Evolutionary conservation across 495 filamentous ascomycete species (phyloP), one percentile per base, ranked within the genome.

Genomic region (Endocarpon pusillum): DNA sequence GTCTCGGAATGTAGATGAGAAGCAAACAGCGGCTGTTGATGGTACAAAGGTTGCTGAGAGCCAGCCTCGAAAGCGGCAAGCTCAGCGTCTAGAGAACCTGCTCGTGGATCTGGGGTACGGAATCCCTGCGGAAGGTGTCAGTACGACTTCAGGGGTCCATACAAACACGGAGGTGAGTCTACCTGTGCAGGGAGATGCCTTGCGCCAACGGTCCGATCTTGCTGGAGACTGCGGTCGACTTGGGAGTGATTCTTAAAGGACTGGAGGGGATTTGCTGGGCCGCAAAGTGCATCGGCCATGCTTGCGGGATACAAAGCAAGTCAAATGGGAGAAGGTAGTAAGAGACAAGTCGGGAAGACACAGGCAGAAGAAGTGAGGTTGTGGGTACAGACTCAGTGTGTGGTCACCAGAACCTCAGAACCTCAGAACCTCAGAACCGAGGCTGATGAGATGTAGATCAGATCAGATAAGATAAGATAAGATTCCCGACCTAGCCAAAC

Each of bases 251-350:
- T 78, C 44, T 82, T 70, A 44, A 94, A 77, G 45, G 69, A 80
- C 48, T 89, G 79, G 24, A 89, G 71, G 40, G 83, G 73, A 55
- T 86, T 94, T 8, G 85, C 85, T 17, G 87, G 84, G 27, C 87
- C 83, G 54, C 87, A 96, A 33, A 92, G 64, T 38, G 66, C 66
- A 51, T 91, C 83, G 31, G 76, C 63, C 85, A 92, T 91, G n/a
- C n/a, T n/a, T n/a, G n/a, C n/a, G n/a, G n/a, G n/a, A n/a, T n/a
- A n/a, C n/a, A n/a, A n/a, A n/a, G n/a, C n/a, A n/a, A n/a, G n/a
- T n/a, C n/a, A n/a, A n/a, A n/a, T n/a, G n/a, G n/a, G n/a, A n/a
- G n/a, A n/a, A n/a, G n/a, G n/a, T n/a, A n/a, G n/a, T n/a, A n/a
- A n/a, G n/a, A n/a, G n/a, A n/a, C n/a, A n/a, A n/a, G n/a, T n/a